Conservation (phyloP, 2,329 filamentous ascomycete species). For the Ophiostoma tasmaniense region DNA sequence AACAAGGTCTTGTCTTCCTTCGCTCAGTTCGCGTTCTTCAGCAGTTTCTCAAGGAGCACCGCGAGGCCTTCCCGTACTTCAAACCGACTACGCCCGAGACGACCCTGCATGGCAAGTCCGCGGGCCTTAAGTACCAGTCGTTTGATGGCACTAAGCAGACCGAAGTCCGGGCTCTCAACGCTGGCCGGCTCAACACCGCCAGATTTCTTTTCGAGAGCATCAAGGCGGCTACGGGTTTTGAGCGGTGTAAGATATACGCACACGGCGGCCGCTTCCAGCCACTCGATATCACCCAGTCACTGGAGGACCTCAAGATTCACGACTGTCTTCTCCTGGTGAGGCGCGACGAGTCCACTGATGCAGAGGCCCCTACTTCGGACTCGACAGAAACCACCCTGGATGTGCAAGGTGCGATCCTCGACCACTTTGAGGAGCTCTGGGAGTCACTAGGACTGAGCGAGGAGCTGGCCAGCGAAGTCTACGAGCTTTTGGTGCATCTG, state of each 20-base stretch:
- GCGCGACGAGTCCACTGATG: constrained; percentile 40
- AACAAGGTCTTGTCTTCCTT: constrained; percentile 56
- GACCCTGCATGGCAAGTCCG: constrained; percentile 50
- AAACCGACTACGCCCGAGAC: constrained; percentile 45
- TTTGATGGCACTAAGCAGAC: constrained; percentile 55
- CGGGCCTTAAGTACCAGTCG: constrained; percentile 65
- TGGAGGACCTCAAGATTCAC: constrained; percentile 59
- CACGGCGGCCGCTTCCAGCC: constrained; percentile 58
- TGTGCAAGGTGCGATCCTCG: constrained; percentile 70
- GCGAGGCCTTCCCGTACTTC: constrained; percentile 47
- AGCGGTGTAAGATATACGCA: constrained; percentile 65
- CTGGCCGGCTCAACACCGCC: constrained; percentile 64
- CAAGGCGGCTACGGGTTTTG: constrained; percentile 62
- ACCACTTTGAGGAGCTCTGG: constrained; percentile 79
- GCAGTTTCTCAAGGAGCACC: constrained; percentile 58
- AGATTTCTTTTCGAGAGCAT: constrained; percentile 61
- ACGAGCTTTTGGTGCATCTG: constrained; percentile 60
- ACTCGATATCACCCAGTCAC: constrained; percentile 49
- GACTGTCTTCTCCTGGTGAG: constrained; percentile 60
- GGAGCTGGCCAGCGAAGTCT: constrained; percentile 59
- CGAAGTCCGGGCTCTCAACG: constrained; percentile 51
- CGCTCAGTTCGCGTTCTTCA: constrained; percentile 61
- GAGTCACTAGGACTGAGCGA: constrained; percentile 68
- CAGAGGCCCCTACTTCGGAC: constrained; percentile 28
- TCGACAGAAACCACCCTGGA: constrained; percentile 45